Base-by-base conservation (phyloP, 345 rosid genomes). In the Ceriops decandra region DNA sequence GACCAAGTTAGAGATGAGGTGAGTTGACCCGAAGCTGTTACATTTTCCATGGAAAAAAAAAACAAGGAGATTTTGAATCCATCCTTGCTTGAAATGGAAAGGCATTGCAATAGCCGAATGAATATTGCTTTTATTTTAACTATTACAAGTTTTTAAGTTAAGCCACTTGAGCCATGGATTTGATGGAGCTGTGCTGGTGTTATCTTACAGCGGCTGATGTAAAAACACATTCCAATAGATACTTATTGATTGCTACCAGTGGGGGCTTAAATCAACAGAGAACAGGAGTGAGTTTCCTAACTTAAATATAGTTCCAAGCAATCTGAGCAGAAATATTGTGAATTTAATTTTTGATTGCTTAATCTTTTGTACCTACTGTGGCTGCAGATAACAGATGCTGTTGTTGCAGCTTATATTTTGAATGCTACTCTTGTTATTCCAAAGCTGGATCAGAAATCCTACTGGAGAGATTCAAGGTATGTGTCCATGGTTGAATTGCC, bases 241-340 rank as follows among this genome's bases (percentile, higher is more conserved):
- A 86, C 81, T 62, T 93, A 83, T 63, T 87, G 78, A 89, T 93
- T 15, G 97, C 87, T 20, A 93, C 97, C 10, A 91, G 97, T 72
- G 97, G 98, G 78, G 98, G 98, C 64, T 68, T 93, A 53, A 93
- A 93, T 84, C 97, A 93, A 66, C 97, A 91, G 72, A 84, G 93
- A 77, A 89, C 97, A 62, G 97, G 96, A 85, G 98, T 91, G 76
- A 77, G 90, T 70, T 63, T 46, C 47, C 32, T 33, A 65, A 53
- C 21, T 61, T 24, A 16, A 11, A 26, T 2, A 17, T 21, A 7
- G 16, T 24, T 54, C 13, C 6, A 1, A 54, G 30, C 59, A 21
- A 21, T n/a, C 30, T 27, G 16, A 24, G 16, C n/a, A 24, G 13
- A 21, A 13, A n/a, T 27, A 2, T 30, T 47, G 27, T 56, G 35